Conservation (phyloP, 2,329 filamentous ascomycete species). For the Didymella keratinophila region DNA sequence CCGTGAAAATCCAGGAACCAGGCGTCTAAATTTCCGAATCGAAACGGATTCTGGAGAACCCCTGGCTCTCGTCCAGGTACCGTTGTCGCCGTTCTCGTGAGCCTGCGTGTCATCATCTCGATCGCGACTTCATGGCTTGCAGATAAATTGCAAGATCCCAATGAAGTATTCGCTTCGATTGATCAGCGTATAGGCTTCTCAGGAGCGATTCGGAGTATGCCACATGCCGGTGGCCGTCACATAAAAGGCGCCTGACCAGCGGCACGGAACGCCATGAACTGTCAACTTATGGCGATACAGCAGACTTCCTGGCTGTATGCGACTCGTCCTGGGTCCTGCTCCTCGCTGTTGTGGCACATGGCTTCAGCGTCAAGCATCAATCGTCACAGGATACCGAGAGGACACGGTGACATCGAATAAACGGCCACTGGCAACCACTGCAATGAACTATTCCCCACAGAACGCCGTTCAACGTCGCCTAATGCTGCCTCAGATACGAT, state of each 20-base stretch:
- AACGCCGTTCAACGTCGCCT: conserved; percentile 9
- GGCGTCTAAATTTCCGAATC: conserved; percentile 19
- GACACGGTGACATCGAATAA: background rate
- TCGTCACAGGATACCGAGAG: conserved; percentile 1
- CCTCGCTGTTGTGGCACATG: conserved; percentile 17
- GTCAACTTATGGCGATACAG: conserved; percentile 1
- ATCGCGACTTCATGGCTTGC: conserved; percentile 4
- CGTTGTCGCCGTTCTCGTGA: background rate
- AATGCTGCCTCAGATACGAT: conserved; percentile 8
- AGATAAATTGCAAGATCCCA: conserved; percentile 23
- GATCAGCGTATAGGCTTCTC: conserved; percentile 26
- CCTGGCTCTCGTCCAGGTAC: conserved; percentile 7
- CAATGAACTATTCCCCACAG: conserved; percentile 1
- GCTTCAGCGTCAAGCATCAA: conserved; percentile 14
- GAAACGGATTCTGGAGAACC: conserved; percentile 7
- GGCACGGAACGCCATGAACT: conserved; percentile 10
- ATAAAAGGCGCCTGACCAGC: conserved; percentile 7
- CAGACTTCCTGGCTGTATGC: background rate
- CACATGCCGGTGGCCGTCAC: conserved; percentile 28
- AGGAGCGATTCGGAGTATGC: conserved; percentile 36
- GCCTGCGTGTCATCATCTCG: conserved; percentile 6
- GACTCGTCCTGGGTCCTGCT: background rate
- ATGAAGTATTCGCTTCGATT: conserved; percentile 18
- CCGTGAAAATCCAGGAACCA: conserved; percentile 15
- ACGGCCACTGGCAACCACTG: background rate